Evolutionary conservation across 345 rosid species (phyloP).

Genomic region (Tarenaya hassleriana): DNA sequence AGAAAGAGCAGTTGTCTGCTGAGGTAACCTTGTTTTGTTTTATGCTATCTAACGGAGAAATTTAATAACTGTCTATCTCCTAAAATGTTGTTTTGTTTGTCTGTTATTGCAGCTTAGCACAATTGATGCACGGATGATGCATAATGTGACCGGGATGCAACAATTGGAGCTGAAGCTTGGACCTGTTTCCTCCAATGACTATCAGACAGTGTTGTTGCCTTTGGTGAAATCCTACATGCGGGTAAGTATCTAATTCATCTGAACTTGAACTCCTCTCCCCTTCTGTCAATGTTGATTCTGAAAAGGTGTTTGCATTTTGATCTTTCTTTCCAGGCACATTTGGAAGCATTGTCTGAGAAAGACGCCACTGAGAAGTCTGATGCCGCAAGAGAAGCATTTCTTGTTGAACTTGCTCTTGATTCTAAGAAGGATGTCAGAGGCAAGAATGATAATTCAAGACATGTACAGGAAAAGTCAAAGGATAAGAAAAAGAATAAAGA

Average conservation of each 20-base stretch:
- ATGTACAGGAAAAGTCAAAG: conserved; percentile 66
- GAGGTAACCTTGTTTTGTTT: conserved; percentile 51
- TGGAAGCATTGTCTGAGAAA: conserved; percentile 90
- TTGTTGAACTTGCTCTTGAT: conserved; percentile 91
- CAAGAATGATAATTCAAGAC: conserved; percentile 50
- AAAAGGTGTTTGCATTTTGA: conserved; percentile 4
- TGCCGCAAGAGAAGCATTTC: conserved; percentile 93
- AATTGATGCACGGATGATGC: conserved; percentile 74
- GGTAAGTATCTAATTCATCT: conserved; percentile 44
- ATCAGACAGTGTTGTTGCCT: conserved; percentile 58
- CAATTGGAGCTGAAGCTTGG: conserved; percentile 79
- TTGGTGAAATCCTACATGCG: conserved; percentile 72
- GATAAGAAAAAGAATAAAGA: conserved; percentile 80
- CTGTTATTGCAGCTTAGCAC: conserved; percentile 61
- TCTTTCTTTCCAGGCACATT: conserved; percentile 44
- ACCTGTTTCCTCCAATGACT: conserved; percentile 61
- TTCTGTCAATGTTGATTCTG: conserved; percentile 9
- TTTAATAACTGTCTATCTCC: neutral
- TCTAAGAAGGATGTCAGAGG: conserved; percentile 60
- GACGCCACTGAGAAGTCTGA: conserved; percentile 95
- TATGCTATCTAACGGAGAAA: conserved; percentile 6
- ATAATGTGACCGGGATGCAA: conserved; percentile 63
- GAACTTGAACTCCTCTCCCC: conserved; percentile 13
- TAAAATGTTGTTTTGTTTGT: conserved; percentile 14
- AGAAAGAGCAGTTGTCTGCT: conserved; percentile 64